Evolutionary conservation across 2,329 filamentous ascomycete species (phyloP), one percentile per base, ranked within the genome.

Genomic region (Chrysoporthe puriensis): DNA sequence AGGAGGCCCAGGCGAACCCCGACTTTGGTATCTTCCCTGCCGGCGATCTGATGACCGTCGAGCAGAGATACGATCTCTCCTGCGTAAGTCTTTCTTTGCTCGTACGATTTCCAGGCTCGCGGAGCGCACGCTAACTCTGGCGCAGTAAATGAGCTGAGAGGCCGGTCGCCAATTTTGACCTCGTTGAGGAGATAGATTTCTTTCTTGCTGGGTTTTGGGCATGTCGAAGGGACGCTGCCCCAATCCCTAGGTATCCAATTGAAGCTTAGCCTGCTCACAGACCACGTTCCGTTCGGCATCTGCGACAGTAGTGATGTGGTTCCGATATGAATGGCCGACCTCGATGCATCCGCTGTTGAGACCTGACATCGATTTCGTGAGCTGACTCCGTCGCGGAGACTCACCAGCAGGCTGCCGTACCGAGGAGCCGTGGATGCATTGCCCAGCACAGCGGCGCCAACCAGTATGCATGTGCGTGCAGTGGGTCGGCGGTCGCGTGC

Each of bases 21-120:
- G 77, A 79, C 66, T 79, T 79, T 42, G 77, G 77, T n/a, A 72
- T 79, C 73, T 78, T 72, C 74, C 72, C 71, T 16, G 74, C 76
- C 14, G 77, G 77, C 54, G 77, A 79, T 69, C 72, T 79, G 18
- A 71, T 70, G 52, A 16, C 62, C 32, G 70, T 77, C 50, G 4
- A 62, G 62, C 72, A 76, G 52, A 70, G 67, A 66, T 77, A 74
- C 64, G 75, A 76, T 16, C 77, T 78, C 60, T 73, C 74, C 67
- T 78, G 77, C 65, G 63, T 64, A 48, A 50, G 63, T 50, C 18
- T 8, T 50, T 26, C 42, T 2, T 4, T n/a, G 7, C n/a, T 50
- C 14, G 14, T 50, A 40, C 7, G 32, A 58, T 18, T 13, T n/a
- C n/a, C 11, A 13, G 16, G 13, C 34, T 16, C 34, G 16, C 7